Evolutionary conservation across 2,329 filamentous ascomycete genomes (phyloP), one percentile per base, ranked within the genome.

Genomic region (Calycina herbarum): DNA sequence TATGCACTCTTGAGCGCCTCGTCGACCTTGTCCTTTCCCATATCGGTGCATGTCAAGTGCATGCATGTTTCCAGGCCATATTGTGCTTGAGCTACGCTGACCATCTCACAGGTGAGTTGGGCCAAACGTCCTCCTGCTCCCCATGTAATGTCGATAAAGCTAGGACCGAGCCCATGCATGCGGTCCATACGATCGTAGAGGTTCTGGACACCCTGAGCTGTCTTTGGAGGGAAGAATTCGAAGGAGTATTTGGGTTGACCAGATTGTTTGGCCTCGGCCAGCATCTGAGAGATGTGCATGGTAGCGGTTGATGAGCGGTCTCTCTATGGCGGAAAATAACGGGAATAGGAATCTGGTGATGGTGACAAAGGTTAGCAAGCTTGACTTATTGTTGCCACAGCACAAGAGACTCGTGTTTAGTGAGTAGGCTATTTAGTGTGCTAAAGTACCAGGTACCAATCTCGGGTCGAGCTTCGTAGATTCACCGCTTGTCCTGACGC

Each of bases 121-220:
- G 94, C 95, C 72, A 95, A 87, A 71, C 91, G 89, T 59, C 95
- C 95, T 72, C 95, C 95, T 62, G 95, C 95, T 69, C 96, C 96
- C 95, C 95, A 99, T 69, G 95, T 99, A 75, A 99, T 91, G 79
- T 99, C 95, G 78, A 99, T 93, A 82, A 99, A 99, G 75, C 94
- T 90, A 69, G 94, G 95, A 1, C 93, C 95, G 69, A 96, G 87
- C 75, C 90, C 87, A 79, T 97, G 93, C 95, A 99, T 99, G 80
- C 94, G 93, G 80, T 99, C 95, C 92, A 99, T 98, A 73, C 95
- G 92, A 74, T 99, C 95, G 84, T 99, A 99, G 66, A 99, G 89
- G 79, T 99, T 99, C 82, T 99, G 95, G 13, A 99, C 94, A 84
- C 95, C 95, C 81, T 95, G 92, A 11, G 92, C 91, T 7, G 95